These are phyloP conservation scores for Acorus calamus DNA, from an alignment of 106 monocot species.

Conservation along the genomic window DNA sequence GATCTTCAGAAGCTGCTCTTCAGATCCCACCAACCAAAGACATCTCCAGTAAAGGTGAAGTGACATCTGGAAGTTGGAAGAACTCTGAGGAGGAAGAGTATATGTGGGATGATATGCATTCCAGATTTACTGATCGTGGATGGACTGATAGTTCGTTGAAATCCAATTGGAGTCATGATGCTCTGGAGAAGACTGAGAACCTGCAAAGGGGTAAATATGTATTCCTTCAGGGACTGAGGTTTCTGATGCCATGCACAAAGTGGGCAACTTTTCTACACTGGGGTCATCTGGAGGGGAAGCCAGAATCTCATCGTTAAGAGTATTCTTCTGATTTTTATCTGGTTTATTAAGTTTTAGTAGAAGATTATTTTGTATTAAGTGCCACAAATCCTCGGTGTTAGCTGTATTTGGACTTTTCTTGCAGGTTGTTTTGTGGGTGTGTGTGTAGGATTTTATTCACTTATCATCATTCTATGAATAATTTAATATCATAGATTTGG, in stretches of 20 bases:
- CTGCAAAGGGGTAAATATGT: slow-evolving; percentile 35
- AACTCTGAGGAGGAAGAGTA: slow-evolving; percentile 95
- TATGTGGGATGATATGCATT: slow-evolving; percentile 70
- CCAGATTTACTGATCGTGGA: slow-evolving; percentile 26
- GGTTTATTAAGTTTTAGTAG: background rate
- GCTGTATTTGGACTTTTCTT: too few species aligned
- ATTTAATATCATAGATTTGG: too few species aligned
- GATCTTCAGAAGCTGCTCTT: slow-evolving; percentile 12
- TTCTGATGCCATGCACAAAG: slow-evolving; percentile 19
- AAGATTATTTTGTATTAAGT: too few species aligned
- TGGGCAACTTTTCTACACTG: slow-evolving; percentile 14
- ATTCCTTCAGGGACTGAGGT: slow-evolving; percentile 22
- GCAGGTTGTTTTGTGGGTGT: too few species aligned
- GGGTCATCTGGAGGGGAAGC: slow-evolving; percentile 22
- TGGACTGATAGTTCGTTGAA: slow-evolving; percentile 13
- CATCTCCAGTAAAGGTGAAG: slow-evolving; percentile 9
- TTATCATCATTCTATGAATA: too few species aligned
- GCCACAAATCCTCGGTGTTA: too few species aligned
- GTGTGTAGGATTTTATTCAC: too few species aligned
- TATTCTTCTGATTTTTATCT: slow-evolving; percentile 7
- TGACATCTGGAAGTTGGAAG: slow-evolving; percentile 60
- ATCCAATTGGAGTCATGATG: slow-evolving; percentile 25
- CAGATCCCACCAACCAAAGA: slow-evolving; percentile 10
- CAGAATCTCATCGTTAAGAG: slow-evolving; percentile 25
- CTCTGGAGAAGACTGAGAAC: slow-evolving; percentile 27